Percentiles rank a stretch among this genome's conserved stretches.
Evolutionary conservation across 2,329 filamentous ascomycete genomes (phyloP).

Genomic region (Sarocladium strictum): DNA sequence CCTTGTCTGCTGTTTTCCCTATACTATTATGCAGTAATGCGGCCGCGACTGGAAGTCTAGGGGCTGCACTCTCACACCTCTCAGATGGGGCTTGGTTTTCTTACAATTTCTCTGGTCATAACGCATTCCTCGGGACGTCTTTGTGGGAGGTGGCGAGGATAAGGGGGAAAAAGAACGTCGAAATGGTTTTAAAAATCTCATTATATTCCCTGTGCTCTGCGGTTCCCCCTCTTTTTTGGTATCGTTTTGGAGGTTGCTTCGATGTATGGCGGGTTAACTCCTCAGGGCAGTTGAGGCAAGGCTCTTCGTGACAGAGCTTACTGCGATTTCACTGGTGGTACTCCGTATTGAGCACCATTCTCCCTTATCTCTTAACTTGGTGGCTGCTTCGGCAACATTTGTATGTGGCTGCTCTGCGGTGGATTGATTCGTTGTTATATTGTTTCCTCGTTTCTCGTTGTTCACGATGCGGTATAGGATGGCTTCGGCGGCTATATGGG

Average conservation of each 20-base stretch:
- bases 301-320: too few species aligned
- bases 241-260: too few species aligned
- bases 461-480: background rate
- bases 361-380: background rate
- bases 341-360: background rate
- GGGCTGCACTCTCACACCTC: background rate
- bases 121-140: background rate
- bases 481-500: background rate
- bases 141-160: background rate
- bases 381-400: background rate
- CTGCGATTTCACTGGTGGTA: too few species aligned
- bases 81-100: background rate
- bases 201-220: constrained; percentile 1
- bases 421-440: background rate
- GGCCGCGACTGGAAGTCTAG: background rate
- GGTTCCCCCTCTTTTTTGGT: background rate
- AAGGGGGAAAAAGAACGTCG: background rate
- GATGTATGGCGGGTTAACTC: too few species aligned
- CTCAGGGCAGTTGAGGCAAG: too few species aligned
- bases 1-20: background rate
- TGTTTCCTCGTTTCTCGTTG: background rate
- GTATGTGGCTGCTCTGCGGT: background rate
- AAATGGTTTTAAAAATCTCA: background rate
- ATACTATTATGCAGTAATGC: constrained; percentile 6
- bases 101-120: background rate